Conservation (phyloP, 495 filamentous ascomycete genomes). For the Bryoglossum gracile region DNA sequence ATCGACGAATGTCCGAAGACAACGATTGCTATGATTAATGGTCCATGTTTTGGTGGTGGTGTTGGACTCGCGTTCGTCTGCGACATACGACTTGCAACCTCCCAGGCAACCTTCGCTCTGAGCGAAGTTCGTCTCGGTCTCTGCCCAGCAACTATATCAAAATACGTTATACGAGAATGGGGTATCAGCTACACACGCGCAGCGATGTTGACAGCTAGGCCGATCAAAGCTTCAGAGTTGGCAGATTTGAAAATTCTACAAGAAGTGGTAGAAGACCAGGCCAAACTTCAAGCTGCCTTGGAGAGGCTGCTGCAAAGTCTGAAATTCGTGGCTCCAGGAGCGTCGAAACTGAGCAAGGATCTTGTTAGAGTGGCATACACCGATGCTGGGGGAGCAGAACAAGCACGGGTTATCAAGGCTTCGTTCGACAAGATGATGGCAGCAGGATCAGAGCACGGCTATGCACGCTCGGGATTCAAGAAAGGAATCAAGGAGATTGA, state of each 20-base stretch:
- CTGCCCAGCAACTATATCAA: slow-evolving; percentile 29
- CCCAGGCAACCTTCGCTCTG: slow-evolving; percentile 26
- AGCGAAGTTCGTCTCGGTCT: slow-evolving; percentile 32
- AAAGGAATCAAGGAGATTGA: slow-evolving; percentile 15
- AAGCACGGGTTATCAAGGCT: slow-evolving; percentile 10
- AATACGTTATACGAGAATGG: slow-evolving; percentile 30
- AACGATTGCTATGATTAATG: slow-evolving; percentile 32
- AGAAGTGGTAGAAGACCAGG: neutral
- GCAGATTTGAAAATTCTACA: neutral
- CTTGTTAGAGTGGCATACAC: slow-evolving; percentile 10
- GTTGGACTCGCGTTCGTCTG: slow-evolving; percentile 34
- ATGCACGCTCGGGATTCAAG: slow-evolving; percentile 9
- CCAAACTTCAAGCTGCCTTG: neutral
- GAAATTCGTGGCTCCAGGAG: slow-evolving; percentile 10
- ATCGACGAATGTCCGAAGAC: slow-evolving; percentile 33
- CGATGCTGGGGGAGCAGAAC: slow-evolving; percentile 9
- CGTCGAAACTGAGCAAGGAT: slow-evolving; percentile 11
- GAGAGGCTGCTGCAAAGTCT: neutral
- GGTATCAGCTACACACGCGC: slow-evolving; percentile 26
- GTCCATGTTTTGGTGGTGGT: slow-evolving; percentile 34
- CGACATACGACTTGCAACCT: slow-evolving; percentile 27
- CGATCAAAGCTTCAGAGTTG: slow-evolving; percentile 22
- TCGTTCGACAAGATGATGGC: slow-evolving; percentile 15
- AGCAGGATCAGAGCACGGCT: slow-evolving; percentile 3
- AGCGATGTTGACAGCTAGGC: slow-evolving; percentile 29